Evolutionary conservation across 257 asterid genomes (phyloP).

Genomic region (Solanum medicagineum): DNA sequence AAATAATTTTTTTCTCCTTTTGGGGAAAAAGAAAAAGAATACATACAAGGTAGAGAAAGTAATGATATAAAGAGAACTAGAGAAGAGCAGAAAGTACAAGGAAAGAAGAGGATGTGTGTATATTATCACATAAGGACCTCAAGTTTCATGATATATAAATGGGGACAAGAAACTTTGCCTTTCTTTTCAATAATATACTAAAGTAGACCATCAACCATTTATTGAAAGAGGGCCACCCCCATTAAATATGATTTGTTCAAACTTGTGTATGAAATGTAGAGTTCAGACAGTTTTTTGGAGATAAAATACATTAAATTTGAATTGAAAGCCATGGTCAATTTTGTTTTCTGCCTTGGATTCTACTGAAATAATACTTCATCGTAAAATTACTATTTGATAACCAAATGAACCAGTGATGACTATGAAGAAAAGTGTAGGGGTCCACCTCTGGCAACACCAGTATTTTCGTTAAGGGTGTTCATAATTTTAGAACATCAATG

Average conservation of each 20-base stretch:
- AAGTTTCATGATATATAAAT: conserved; percentile 27
- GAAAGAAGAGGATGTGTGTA: conserved; percentile 8
- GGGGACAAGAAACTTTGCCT: conserved; percentile 11
- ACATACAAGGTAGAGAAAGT: not conserved
- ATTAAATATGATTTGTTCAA: conserved; percentile 17
- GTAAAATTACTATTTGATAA: not conserved
- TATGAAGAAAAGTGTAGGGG: not conserved
- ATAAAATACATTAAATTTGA: conserved; percentile 9
- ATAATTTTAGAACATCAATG: no score
- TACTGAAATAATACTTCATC: not conserved
- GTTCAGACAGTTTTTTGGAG: not conserved
- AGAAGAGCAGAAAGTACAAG: not conserved
- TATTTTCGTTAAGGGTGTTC: no score
- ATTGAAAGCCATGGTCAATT: conserved; percentile 6
- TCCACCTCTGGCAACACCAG: not conserved
- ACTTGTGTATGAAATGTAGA: conserved; percentile 16
- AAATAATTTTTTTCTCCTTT: not conserved
- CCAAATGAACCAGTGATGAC: not conserved
- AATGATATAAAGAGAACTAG: not conserved
- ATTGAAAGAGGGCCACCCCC: conserved; percentile 48
- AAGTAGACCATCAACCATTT: conserved; percentile 26
- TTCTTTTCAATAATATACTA: not conserved
- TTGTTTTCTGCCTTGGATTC: conserved; percentile 43
- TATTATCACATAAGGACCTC: conserved; percentile 27
- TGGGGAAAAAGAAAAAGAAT: not conserved